Evolutionary conservation across 441 rosid genomes (phyloP), one percentile per base, ranked within the genome.

Genomic region (California macrophylla): DNA sequence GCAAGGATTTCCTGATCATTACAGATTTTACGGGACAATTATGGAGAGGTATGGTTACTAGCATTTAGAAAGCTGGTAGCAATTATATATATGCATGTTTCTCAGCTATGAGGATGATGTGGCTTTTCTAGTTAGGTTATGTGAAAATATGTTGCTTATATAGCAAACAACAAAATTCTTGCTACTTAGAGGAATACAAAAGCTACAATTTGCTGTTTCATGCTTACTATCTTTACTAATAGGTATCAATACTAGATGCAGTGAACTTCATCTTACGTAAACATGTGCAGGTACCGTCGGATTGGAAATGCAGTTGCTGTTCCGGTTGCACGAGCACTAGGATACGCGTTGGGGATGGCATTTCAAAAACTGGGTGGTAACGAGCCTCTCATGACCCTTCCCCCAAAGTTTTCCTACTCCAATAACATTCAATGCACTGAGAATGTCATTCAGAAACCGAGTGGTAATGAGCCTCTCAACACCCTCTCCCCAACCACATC

Each of bases 1-100:
- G 75, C 97, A 94, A 85, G 99, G 99, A 38, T 94, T 92, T 83
- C 96, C 99, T 36, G 98, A 92, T 80, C 90, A 92, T 80, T 94
- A 89, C 71, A 89, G 88, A 71, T 92, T 94, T 80, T 74, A 79
- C 26, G 97, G 97, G 69, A 80, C 89, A 15, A 70, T 87, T 42
- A 86, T 82, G 76, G 75, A 87, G 77, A 87, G 99, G 99, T 94
- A 77, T 65, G 23, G 12, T 8, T 28, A 12, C 16, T 13, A n/a
- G 4, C 36, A 61, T n/a, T 13, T 61, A 50, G 15, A 45, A 45
- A 45, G 3, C 18, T 45, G 52, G 52, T 13, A 45, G 1, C 52
- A 45, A 5, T 45, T 45, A 45, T 0, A 13, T 2, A 45, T 3
- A 45, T 0, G n/a, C 50, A 42, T 42, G 50, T 42, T 12, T 42